Conservation (phyloP, 352 stramenopile genomes). For the Pythium sp. region DNA sequence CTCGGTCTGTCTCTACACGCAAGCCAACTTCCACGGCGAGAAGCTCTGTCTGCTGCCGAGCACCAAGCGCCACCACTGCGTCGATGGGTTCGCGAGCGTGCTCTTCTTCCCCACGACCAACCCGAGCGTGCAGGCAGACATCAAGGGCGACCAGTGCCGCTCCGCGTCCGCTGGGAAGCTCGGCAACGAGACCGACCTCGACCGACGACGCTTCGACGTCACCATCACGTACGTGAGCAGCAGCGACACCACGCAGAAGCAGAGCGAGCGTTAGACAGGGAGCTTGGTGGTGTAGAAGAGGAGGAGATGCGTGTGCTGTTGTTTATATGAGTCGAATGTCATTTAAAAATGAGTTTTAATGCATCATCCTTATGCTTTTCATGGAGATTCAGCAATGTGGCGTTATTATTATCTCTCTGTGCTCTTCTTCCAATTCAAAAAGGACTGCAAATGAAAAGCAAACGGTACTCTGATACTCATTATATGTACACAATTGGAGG, state of each 20-base stretch:
- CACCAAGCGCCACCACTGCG: conserved; percentile 14
- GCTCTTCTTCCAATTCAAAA: too few species aligned
- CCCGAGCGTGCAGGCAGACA: conserved; percentile 15
- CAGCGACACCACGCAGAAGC: conserved; percentile 3
- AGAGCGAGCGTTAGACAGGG: neutral
- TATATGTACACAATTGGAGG: too few species aligned
- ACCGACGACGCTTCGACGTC: conserved; percentile 17
- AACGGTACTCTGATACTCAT: too few species aligned
- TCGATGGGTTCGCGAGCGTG: conserved; percentile 20
- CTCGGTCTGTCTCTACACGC: conserved; percentile 20
- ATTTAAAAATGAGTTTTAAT: too few species aligned
- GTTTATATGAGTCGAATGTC: too few species aligned
- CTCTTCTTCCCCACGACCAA: conserved; percentile 21
- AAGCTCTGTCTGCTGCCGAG: conserved; percentile 18
- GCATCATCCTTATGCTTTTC: neutral
- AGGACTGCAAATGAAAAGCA: too few species aligned
- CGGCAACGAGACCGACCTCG: conserved; percentile 15
- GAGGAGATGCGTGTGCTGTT: neutral
- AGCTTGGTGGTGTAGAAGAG: neutral
- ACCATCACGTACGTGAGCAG: conserved; percentile 9
- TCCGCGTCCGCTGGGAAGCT: conserved; percentile 12
- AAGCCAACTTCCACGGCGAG: conserved; percentile 23
- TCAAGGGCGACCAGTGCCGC: conserved; percentile 15
- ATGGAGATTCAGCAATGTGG: neutral
- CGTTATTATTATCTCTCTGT: too few species aligned